A percentile compares a stretch with the other conserved stretches of the same genome.
Evolutionary conservation across 1,284 basidiomycete species (phyloP).

Genomic region (Waitea zeae): DNA sequence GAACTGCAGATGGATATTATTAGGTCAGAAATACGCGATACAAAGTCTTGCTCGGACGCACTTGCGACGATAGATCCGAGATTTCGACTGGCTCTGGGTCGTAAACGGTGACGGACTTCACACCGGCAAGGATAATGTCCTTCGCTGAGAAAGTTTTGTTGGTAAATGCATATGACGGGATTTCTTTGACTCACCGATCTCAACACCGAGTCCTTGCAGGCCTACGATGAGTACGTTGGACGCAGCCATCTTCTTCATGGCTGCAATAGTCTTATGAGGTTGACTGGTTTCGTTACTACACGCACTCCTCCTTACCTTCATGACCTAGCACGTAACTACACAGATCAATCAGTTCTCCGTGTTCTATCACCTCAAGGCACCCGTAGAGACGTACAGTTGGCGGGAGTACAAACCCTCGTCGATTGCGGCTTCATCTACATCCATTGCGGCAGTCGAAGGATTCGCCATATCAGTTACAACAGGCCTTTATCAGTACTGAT

Average conservation of each 20-base stretch:
- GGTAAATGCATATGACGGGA: too few species aligned
- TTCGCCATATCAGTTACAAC: constrained; percentile 33
- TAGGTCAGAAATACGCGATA: constrained; percentile 3
- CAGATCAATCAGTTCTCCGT: constrained; percentile 11
- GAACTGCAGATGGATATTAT: constrained; percentile 39
- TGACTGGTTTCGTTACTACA: constrained; percentile 4
- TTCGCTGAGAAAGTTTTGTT: constrained; percentile 58
- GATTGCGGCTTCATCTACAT: constrained; percentile 69
- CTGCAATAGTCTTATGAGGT: constrained; percentile 22
- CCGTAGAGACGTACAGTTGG: constrained; percentile 59
- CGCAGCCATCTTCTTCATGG: constrained; percentile 98
- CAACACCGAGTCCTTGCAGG: constrained; percentile 85
- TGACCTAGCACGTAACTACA: constrained; percentile 88
- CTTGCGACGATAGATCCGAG: constrained; percentile 88
- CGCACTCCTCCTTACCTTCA: constrained; percentile 45
- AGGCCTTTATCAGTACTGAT: neutral
- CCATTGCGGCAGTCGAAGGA: constrained; percentile 47
- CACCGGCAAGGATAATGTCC: constrained; percentile 89
- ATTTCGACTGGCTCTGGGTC: constrained; percentile 82
- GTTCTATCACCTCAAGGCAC: constrained; percentile 7
- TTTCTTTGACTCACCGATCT: constrained; percentile 59
- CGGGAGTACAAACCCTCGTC: constrained; percentile 92
- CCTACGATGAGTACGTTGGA: constrained; percentile 95
- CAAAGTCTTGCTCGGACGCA: constrained; percentile 15
- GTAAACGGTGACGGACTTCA: constrained; percentile 94